phyloP scores from a whole-genome alignment of 2,329 filamentous ascomycete species.

The Fusarium protoensiforme region DNA sequence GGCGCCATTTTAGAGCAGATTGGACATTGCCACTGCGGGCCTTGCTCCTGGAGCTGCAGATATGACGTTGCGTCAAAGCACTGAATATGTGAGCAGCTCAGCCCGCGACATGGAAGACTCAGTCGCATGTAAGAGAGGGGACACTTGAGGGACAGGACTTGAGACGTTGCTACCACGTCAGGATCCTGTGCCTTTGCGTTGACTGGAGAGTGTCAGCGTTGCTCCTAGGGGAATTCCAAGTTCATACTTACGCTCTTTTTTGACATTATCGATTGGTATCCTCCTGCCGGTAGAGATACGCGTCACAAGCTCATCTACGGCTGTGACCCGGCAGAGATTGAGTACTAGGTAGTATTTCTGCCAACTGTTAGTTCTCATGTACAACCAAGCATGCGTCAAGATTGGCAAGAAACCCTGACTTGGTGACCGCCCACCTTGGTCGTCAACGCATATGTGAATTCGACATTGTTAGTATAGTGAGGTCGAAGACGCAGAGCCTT shows the following conservation, averaged over 20 bases:
- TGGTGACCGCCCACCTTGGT: slow-evolving; percentile 72
- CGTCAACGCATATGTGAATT: slow-evolving; percentile 93
- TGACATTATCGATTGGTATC: slow-evolving; percentile 83
- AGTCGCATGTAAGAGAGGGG: slow-evolving; percentile 90
- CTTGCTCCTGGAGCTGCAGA: slow-evolving; percentile 93
- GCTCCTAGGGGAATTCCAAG: slow-evolving; percentile 13
- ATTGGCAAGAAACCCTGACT: slow-evolving; percentile 24
- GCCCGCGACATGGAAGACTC: slow-evolving; percentile 80
- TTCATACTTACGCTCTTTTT: slow-evolving; percentile 81
- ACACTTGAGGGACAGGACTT: slow-evolving; percentile 90
- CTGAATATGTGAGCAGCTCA: slow-evolving; percentile 86
- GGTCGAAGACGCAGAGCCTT: slow-evolving; percentile 75
- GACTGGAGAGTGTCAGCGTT: slow-evolving; percentile 63
- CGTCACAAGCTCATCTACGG: slow-evolving; percentile 77
- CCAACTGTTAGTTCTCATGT: slow-evolving; percentile 24
- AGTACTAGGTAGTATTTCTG: slow-evolving; percentile 80
- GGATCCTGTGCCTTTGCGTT: slow-evolving; percentile 83
- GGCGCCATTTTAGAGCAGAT: slow-evolving; percentile 87
- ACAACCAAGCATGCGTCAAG: slow-evolving; percentile 31
- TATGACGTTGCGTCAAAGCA: slow-evolving; percentile 96
- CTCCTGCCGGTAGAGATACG: slow-evolving; percentile 73
- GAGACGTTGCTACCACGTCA: slow-evolving; percentile 90
- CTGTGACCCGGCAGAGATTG: slow-evolving; percentile 79
- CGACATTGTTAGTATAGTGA: slow-evolving; percentile 79
- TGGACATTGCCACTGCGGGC: slow-evolving; percentile 95